Base-by-base conservation (phyloP, 768 basidiomycete species). In the Chlorophyllum brunneum region DNA sequence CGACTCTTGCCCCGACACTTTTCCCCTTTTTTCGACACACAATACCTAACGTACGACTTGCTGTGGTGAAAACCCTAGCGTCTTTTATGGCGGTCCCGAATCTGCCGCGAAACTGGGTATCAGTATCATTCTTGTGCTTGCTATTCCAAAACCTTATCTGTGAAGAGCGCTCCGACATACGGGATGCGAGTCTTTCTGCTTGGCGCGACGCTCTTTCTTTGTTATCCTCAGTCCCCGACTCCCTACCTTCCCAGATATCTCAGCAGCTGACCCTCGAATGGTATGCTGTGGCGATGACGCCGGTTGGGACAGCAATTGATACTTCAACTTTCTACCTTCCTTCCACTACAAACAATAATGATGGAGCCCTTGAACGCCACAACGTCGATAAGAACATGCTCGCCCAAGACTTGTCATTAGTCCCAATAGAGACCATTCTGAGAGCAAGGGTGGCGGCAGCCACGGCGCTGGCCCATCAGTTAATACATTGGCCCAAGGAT, bases 21-120 rank as follows among this genome's bases (percentile, higher is more conserved):
- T 98, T 92, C 70, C 92, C 95, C 3, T 98, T 95, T 77, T 95
- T 98, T 71, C 90, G 97, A 15, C 97, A 99, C 67, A 95, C 95
- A 0, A 98, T 99, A 61, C 70, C 88, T 1, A 87, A 86, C 55
- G 97, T 99, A 49, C 91, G 97, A 6, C 77, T 95, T 11, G 87
- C 97, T 2, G 95, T 98, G 2, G 88, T 95, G 39, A 86, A 90
- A 54, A 94, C 94, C 0, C 72, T 98, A 8, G 78, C 84, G 50
- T 86, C 88, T 6, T 95, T 98, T 69, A 88, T 97, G 79, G 72
- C 76, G 20, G 87, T 92, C 6, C 67, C 82, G 5, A 79, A 83
- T 0, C 78, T 95, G 37, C 80, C 88, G 6, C 75, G 77, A 59
- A 84, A 85, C 48, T 98, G 97, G 97, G 79, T 95, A 57, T 71